Percentiles rank a stretch among this genome's conserved stretches.
These are phyloP conservation scores for Bassia scoparia DNA, from an alignment of 148 eudicot genomes.

Conservation along the genomic window DNA sequence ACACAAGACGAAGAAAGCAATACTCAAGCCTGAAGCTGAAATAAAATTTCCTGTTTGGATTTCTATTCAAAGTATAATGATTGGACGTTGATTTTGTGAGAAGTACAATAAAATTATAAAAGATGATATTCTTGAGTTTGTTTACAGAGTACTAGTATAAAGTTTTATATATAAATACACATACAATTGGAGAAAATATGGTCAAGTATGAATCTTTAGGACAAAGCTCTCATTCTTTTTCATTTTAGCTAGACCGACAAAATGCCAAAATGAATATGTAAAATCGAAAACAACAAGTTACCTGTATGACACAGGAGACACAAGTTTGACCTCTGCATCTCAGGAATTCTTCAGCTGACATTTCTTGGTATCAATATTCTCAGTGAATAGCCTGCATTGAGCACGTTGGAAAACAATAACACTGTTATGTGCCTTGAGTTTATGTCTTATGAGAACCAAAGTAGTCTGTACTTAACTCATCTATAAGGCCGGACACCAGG, in stretches of 20 bases:
- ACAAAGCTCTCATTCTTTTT: neutral
- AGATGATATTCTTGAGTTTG: too few species aligned
- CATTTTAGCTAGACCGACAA: neutral
- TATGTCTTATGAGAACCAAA: conserved; percentile 3
- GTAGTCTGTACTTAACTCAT: neutral
- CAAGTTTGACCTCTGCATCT: conserved; percentile 95
- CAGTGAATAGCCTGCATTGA: conserved; percentile 74
- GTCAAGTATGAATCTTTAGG: too few species aligned
- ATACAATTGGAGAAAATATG: too few species aligned
- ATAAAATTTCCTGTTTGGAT: too few species aligned
- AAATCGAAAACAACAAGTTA: conserved; percentile 12
- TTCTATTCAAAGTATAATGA: too few species aligned
- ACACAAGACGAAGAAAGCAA: too few species aligned
- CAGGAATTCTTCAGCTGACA: conserved; percentile 84
- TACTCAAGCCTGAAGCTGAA: too few species aligned
- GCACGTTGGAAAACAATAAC: neutral
- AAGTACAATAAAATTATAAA: too few species aligned
- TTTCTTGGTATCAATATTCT: conserved; percentile 75
- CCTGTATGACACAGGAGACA: conserved; percentile 94
- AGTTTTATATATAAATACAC: too few species aligned
- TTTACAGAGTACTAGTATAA: too few species aligned
- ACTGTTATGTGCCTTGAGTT: neutral
- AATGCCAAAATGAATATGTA: neutral
- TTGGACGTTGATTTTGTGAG: too few species aligned
- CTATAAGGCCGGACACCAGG: neutral